These are phyloP conservation scores for Ophiocordyceps polyrhachis-furcata DNA, from an alignment of 2,329 filamentous ascomycete genomes.

Conservation along the genomic window DNA sequence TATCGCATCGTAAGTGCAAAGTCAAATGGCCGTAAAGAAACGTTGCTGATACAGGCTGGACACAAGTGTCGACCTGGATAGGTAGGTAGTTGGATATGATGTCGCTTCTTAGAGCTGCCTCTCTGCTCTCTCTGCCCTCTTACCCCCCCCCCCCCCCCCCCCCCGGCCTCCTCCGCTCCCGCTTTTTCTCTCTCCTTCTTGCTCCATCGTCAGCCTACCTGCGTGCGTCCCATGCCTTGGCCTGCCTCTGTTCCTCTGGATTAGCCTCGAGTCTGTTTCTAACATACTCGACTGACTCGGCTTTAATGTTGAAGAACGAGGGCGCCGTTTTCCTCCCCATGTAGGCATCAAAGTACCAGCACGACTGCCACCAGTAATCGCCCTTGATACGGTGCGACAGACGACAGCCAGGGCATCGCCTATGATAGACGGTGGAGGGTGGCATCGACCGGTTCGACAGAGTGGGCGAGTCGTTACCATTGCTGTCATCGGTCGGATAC, in stretches of 20 bases:
- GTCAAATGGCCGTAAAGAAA: too few relatives aligned
- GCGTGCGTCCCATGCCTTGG: neutral
- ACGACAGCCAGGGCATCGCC: slow-evolving; percentile 1
- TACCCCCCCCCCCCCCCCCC: too few relatives aligned
- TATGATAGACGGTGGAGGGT: neutral
- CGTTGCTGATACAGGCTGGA: too few relatives aligned
- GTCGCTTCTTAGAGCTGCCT: too few relatives aligned
- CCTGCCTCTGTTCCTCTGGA: neutral
- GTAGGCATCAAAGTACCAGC: neutral
- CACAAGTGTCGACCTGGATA: too few relatives aligned
- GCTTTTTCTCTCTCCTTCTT: neutral
- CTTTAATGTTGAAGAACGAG: neutral
- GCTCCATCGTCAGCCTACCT: neutral
- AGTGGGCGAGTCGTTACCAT: neutral
- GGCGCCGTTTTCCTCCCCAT: neutral
- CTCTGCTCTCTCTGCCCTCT: too few relatives aligned
- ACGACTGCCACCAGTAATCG: neutral
- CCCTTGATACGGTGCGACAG: neutral
- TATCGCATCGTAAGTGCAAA: too few relatives aligned
- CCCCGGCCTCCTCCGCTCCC: neutral
- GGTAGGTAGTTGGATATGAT: too few relatives aligned
- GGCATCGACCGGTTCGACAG: neutral
- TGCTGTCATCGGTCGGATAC: neutral
- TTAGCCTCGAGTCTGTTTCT: neutral
- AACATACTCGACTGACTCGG: neutral